These are phyloP conservation scores for Exophiala calicioides DNA, from an alignment of 2,329 filamentous ascomycete species.

Conservation along the genomic window DNA sequence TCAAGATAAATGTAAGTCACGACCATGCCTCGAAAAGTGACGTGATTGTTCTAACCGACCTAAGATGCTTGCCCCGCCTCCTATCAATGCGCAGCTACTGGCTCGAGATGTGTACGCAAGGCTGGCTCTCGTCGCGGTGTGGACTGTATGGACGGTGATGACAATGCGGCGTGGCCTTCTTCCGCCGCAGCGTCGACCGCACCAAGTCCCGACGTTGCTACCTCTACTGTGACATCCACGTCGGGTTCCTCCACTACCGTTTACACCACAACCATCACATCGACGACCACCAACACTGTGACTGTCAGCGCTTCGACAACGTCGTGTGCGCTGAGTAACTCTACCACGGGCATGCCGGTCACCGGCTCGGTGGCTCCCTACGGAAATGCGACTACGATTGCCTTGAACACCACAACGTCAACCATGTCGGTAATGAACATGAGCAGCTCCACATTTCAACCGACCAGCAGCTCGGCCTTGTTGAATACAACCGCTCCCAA, in stretches of 20 bases:
- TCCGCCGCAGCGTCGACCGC: neutral
- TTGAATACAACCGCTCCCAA: constrained; percentile 17
- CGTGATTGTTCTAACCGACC: constrained; percentile 4
- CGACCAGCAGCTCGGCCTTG: constrained; percentile 3
- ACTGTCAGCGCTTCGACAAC: constrained; percentile 15
- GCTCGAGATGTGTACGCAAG: constrained; percentile 9
- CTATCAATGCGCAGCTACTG: constrained; percentile 16
- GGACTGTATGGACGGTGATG: constrained; percentile 1
- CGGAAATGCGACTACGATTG: constrained; percentile 22
- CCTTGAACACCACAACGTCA: constrained; percentile 26
- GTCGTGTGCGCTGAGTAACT: constrained; percentile 15
- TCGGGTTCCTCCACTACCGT: neutral
- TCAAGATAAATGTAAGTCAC: constrained; percentile 26
- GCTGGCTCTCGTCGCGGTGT: constrained; percentile 4
- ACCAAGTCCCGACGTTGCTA: neutral
- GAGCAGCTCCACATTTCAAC: constrained; percentile 16
- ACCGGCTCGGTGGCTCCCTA: constrained; percentile 19
- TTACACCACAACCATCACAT: constrained; percentile 23
- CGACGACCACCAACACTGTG: constrained; percentile 22
- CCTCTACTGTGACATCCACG: neutral
- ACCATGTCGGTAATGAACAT: constrained; percentile 22
- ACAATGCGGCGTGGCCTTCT: constrained; percentile 4
- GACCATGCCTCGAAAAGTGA: neutral
- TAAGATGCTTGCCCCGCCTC: constrained; percentile 18
- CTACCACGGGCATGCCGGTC: constrained; percentile 21